Base-by-base conservation (phyloP, 192 early-diverging fungal species). In the Oehlia diaphana region DNA sequence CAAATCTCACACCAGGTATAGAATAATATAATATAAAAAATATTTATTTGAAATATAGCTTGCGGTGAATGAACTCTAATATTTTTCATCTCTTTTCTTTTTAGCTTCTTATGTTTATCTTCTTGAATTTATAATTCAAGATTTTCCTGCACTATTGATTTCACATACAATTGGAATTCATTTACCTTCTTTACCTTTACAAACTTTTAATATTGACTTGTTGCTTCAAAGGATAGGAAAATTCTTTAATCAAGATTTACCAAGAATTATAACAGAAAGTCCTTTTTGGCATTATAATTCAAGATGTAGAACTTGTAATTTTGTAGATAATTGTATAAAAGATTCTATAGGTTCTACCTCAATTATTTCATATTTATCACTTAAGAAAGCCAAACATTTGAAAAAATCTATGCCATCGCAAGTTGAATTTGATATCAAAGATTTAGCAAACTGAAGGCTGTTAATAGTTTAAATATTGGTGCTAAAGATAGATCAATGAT, bases 281-380 rank as follows among this genome's bases (percentile, higher is more conserved):
- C 44, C 61, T 0, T 19, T 65, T 62, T 82, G 81, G 81, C 63
- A 79, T 19, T 79, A 53, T 26, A 79, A 82, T 35, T 44, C 68
- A 39, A 73, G 79, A 61, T 82, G 81, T 62, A 63, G 19, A 37
- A 78, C 63, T 33, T 82, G 81, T 44, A 26, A 72, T 4, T 82
- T 79, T 66, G 72, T 74, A 13, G 28, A 82, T 39, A 64, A 61
- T 2, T 82, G 78, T 74, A 44, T 73, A 44, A 58, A 23, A 3
- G 81, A 79, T 13, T 72, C 72, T 26, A 33, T 39, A 26, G 72
- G 66, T 37, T 74, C 81, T 9, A 72, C 72, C 12, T 44, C 68
- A 8, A 72, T 63, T 65, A 78, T 68, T 42, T 73, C 81, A 9
- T 79, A 79, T 65, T 68, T 79, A 33, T 77, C 81, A 4, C 58